These are phyloP conservation scores for Talaromyces islandicus DNA, from an alignment of 2,329 filamentous ascomycete genomes.

Conservation along the genomic window DNA sequence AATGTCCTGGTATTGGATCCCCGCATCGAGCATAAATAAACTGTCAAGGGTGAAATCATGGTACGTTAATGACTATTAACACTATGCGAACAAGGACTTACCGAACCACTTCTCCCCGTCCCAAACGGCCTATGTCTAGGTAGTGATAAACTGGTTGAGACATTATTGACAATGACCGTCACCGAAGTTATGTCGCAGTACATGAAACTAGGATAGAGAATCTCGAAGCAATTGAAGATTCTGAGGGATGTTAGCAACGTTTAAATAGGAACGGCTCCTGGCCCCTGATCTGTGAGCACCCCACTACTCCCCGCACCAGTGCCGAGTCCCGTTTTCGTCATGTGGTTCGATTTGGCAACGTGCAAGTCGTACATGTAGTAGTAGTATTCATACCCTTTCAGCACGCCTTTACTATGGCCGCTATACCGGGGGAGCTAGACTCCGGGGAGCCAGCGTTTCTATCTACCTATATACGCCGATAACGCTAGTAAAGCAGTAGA, in stretches of 20 bases:
- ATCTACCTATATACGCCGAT: no score
- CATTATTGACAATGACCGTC: not conserved
- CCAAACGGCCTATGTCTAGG: constrained; percentile 20
- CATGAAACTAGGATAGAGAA: not conserved
- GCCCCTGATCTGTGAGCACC: not conserved
- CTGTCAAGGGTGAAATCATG: constrained; percentile 8
- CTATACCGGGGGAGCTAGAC: no score
- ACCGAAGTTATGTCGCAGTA: not conserved
- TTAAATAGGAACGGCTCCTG: not conserved
- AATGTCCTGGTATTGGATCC: constrained; percentile 21
- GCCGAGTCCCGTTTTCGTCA: no score
- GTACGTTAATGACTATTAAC: not conserved
- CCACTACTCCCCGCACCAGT: no score
- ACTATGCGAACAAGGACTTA: constrained; percentile 4
- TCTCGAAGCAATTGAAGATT: not conserved
- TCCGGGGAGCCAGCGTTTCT: no score
- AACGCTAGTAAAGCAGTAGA: no score
- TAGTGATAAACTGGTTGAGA: constrained; percentile 16
- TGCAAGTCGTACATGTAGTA: no score
- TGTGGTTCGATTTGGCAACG: no score
- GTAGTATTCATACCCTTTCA: no score
- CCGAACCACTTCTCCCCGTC: constrained; percentile 24
- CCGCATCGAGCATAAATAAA: constrained; percentile 23
- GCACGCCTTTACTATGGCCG: no score
- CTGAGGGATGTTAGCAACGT: not conserved